Evolutionary conservation across 176 grass and related monocot species (phyloP), one percentile per base, ranked within the genome.

Genomic region (Musa itinerans): DNA sequence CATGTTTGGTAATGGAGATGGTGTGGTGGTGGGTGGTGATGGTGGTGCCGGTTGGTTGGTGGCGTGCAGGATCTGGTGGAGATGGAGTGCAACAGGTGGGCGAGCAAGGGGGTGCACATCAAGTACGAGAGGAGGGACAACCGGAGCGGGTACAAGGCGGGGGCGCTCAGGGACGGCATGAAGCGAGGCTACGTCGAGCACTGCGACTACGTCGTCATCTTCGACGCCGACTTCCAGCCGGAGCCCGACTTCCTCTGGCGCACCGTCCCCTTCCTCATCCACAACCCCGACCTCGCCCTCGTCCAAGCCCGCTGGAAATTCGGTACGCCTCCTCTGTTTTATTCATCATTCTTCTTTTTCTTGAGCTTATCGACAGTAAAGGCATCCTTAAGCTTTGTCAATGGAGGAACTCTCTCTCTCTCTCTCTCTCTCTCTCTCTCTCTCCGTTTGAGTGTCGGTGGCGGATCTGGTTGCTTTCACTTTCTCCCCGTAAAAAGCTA

Each of bases 161-260:
- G 89, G 2, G 93, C 93, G 22, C 87, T 96, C 1, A 79, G 71
- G 48, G 85, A 88, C 10, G 93, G 93, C 11, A 92, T 96, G 89
- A 86, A 77, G 78, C 87, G 90, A 76, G 78, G 84, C 11, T 96
- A 96, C 81, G 93, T 92, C 14, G 59, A 84, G 7, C 67, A 77
- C 0, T 96, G 93, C 84, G 93, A 96, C 74, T 96, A 81, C 82
- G 77, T 92, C 34, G 89, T 27, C 29, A 90, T 96, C 80, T 96
- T 96, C 68, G 89, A 96, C 54, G 93, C 93, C 70, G 89, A 96
- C 81, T 96, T 96, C 85, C 93, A 96, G 72, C 89, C 93, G 0
- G 87, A 90, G 63, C 84, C 93, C 6, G 87, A 92, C 86, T 96
- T 69, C 82, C 81, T 96, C 9, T 80, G 82, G 76, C 85, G 87